Evolutionary conservation across 805 yeast genomes (phyloP).

Genomic region (Ogataea paradorogensis): DNA sequence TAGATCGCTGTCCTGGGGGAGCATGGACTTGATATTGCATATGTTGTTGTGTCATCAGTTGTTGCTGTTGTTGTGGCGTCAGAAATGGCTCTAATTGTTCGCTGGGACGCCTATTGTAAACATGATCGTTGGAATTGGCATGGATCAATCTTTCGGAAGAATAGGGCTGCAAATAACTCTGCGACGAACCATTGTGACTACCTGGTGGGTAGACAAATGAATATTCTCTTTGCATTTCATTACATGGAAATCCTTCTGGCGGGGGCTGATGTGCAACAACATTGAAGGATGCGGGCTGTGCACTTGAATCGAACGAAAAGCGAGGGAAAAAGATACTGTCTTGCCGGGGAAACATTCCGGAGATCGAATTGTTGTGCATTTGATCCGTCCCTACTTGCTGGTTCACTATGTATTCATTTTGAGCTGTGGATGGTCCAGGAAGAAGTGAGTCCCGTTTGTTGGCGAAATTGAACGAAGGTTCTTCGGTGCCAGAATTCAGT

Average conservation of each 20-base stretch:
- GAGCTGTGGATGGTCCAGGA: slow-evolving; percentile 17
- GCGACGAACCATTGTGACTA: slow-evolving; percentile 18
- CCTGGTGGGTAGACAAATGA: slow-evolving; percentile 27
- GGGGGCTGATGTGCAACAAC: slow-evolving; percentile 13
- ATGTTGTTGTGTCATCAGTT: slow-evolving; percentile 15
- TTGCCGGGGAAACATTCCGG: slow-evolving; percentile 26
- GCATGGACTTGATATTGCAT: slow-evolving; percentile 12
- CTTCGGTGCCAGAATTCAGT: slow-evolving; percentile 26
- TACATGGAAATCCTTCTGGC: slow-evolving; percentile 24
- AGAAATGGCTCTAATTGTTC: slow-evolving; percentile 50
- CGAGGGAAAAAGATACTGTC: slow-evolving; percentile 31
- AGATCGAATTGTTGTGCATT: slow-evolving; percentile 19
- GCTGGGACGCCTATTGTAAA: slow-evolving; percentile 41
- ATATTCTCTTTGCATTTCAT: slow-evolving; percentile 28
- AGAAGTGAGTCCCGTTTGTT: slow-evolving; percentile 27
- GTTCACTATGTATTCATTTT: slow-evolving; percentile 12
- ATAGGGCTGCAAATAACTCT: slow-evolving; percentile 25
- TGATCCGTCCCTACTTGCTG: slow-evolving; percentile 9
- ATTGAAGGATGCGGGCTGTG: slow-evolving; percentile 20
- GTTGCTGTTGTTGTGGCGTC: slow-evolving; percentile 25
- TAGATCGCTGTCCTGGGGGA: slow-evolving; percentile 21
- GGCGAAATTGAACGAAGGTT: slow-evolving; percentile 25
- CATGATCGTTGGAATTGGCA: slow-evolving; percentile 23
- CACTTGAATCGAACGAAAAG: slow-evolving; percentile 27
- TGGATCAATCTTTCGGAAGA: slow-evolving; percentile 26